Conservation (phyloP, 371 early-diverging fungal species). For the Enteropsectra breve region DNA sequence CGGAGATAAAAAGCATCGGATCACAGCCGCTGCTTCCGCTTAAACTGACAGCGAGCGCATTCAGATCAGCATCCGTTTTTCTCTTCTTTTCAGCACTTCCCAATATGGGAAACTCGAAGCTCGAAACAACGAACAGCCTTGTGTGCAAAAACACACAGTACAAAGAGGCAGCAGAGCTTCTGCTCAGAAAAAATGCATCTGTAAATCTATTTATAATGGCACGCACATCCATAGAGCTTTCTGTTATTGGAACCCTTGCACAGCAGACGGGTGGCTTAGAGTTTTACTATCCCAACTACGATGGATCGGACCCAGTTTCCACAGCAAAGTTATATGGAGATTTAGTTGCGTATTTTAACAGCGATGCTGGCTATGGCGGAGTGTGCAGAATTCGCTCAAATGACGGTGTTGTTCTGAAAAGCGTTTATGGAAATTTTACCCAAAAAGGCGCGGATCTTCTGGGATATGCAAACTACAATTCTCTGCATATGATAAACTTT, state of each 20-base stretch:
- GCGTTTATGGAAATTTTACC: constrained; percentile 64
- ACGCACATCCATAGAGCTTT: constrained; percentile 74
- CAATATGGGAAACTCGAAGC: constrained; percentile 35
- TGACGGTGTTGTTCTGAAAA: constrained; percentile 62
- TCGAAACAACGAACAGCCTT: constrained; percentile 14
- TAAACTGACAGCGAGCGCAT: constrained; percentile 17
- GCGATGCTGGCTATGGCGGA: constrained; percentile 78
- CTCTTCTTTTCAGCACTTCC: constrained; percentile 47
- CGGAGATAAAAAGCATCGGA: constrained; percentile 20
- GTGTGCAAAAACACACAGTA: constrained; percentile 64
- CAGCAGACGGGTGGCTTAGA: constrained; percentile 83
- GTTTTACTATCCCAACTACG: constrained; percentile 83
- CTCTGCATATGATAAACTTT: constrained; percentile 79
- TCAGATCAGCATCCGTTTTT: constrained; percentile 38
- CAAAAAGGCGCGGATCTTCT: constrained; percentile 82
- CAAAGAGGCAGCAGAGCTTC: constrained; percentile 78
- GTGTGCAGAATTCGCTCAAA: constrained; percentile 83
- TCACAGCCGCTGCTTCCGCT: constrained; percentile 52
- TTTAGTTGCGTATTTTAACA: constrained; percentile 69
- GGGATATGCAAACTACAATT: constrained; percentile 78
- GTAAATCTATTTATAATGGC: constrained; percentile 83
- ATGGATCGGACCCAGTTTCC: constrained; percentile 72
- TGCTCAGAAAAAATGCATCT: constrained; percentile 75
- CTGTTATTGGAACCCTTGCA: constrained; percentile 67
- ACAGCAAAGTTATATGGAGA: constrained; percentile 75